These are phyloP conservation scores for Lactarius psammicola DNA, from an alignment of 768 basidiomycete genomes.

Conservation along the genomic window DNA sequence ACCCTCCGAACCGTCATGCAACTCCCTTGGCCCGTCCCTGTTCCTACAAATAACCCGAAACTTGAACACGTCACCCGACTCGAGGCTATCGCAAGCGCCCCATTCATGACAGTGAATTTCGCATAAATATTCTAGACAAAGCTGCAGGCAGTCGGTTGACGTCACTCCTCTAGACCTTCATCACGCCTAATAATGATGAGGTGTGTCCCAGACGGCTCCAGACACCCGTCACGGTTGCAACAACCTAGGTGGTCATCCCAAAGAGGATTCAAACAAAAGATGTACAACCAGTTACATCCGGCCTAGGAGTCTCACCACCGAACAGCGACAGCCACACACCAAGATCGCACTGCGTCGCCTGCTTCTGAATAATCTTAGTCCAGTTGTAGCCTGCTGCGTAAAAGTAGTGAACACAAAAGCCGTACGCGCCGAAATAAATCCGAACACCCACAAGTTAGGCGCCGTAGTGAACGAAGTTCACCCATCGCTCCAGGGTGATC, in stretches of 20 bases:
- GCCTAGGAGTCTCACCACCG: too few relatives aligned
- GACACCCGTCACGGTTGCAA: background rate
- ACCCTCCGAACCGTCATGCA: background rate
- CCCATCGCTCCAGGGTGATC: background rate
- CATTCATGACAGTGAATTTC: background rate
- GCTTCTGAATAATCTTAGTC: background rate
- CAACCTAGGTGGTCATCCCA: background rate
- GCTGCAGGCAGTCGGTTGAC: background rate
- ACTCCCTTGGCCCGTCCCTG: background rate
- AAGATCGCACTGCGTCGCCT: background rate
- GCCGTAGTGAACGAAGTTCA: conserved; percentile 7
- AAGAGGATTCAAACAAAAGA: too few relatives aligned
- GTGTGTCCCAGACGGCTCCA: background rate
- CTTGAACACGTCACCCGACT: background rate
- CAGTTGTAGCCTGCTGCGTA: background rate
- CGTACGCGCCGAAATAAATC: background rate
- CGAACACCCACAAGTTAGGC: background rate
- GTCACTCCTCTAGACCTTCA: background rate
- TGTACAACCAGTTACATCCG: too few relatives aligned
- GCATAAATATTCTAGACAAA: background rate
- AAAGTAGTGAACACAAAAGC: background rate
- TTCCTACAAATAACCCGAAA: background rate
- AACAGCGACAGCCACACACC: too few relatives aligned
- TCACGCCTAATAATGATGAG: background rate
- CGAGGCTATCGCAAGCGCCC: background rate